A percentile compares a stretch with the other conserved stretches of the same genome.
phyloP scores from a whole-genome alignment of 75 land plant genomes.

The Pinus tabuliformis region DNA sequence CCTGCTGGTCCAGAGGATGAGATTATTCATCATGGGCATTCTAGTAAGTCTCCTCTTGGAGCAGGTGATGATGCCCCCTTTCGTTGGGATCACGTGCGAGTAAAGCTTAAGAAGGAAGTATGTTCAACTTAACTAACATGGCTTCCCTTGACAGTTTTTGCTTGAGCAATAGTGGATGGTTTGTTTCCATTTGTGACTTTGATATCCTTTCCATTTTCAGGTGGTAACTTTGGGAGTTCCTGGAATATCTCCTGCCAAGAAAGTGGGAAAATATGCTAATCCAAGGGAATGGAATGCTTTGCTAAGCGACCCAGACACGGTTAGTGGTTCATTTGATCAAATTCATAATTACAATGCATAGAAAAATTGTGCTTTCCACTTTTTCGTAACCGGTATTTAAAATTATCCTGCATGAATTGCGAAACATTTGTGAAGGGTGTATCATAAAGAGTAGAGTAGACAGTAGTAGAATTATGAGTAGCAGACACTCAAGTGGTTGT shows the following conservation, averaged over 20 bases:
- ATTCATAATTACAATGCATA: background rate
- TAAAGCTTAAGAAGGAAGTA: constrained; percentile 98
- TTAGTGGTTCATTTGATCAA: constrained; percentile 24
- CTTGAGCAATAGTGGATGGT: background rate
- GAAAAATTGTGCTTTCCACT: background rate
- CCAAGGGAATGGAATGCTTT: constrained; percentile 91
- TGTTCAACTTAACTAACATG: background rate
- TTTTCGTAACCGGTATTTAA: background rate
- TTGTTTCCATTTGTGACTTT: background rate
- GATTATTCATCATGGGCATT: constrained; percentile 90
- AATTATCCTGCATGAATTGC: background rate
- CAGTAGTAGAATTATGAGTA: background rate
- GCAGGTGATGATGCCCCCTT: constrained; percentile 98
- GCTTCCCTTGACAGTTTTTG: background rate
- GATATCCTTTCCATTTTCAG: constrained; percentile 17
- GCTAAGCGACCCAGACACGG: constrained; percentile 87
- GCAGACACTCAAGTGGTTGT: background rate
- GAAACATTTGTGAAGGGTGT: background rate
- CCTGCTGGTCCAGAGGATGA: constrained; percentile 90
- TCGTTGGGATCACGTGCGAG: constrained; percentile 98
- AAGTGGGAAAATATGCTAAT: constrained; percentile 91
- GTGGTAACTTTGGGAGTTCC: constrained; percentile 90
- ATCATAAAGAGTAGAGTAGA: background rate
- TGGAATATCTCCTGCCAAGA: constrained; percentile 65
- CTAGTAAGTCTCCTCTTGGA: constrained; percentile 81